These are phyloP conservation scores for Suhomyces sp. DNA, from an alignment of 805 yeast species.

Conservation along the genomic window DNA sequence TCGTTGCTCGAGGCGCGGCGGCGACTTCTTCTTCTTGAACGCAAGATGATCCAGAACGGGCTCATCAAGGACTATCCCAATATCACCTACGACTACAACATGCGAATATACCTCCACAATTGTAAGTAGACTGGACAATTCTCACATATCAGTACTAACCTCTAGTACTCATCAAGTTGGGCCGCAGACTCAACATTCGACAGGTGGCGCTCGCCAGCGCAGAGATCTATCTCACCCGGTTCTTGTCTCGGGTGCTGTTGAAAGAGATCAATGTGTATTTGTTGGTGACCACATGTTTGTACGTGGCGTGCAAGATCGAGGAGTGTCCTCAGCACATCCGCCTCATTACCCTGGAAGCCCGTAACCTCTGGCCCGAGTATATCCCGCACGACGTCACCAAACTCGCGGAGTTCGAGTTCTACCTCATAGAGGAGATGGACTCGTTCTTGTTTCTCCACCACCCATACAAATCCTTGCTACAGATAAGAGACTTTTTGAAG, in stretches of 20 bases:
- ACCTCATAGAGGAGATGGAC: constrained; percentile 82
- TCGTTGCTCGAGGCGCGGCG: constrained; percentile 49
- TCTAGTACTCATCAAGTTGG: constrained; percentile 62
- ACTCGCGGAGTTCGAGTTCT: constrained; percentile 94
- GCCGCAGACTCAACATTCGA: constrained; percentile 71
- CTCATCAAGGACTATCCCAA: constrained; percentile 42
- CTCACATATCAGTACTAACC: constrained; percentile 1
- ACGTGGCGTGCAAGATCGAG: constrained; percentile 89
- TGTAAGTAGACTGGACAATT: constrained; percentile 12
- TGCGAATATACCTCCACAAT: constrained; percentile 77
- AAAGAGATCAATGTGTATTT: constrained; percentile 82
- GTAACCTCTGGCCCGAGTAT: constrained; percentile 91
- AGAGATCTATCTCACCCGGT: constrained; percentile 78
- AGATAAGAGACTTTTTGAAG: constrained; percentile 44
- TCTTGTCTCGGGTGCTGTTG: constrained; percentile 66
- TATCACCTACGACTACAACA: constrained; percentile 52
- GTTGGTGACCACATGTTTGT: constrained; percentile 78
- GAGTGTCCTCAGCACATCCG: constrained; percentile 94
- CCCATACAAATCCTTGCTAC: constrained; percentile 64
- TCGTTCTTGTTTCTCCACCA: constrained; percentile 70
- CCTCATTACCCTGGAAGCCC: constrained; percentile 76
- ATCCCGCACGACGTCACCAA: constrained; percentile 89
- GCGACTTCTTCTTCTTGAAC: constrained; percentile 36
- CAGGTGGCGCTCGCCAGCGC: constrained; percentile 88
- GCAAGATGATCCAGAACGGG: constrained; percentile 43